Percentiles rank a stretch among this genome's conserved stretches.
Conservation (phyloP, 805 yeast genomes). For the Sungouiozyma ichnusensis region DNA sequence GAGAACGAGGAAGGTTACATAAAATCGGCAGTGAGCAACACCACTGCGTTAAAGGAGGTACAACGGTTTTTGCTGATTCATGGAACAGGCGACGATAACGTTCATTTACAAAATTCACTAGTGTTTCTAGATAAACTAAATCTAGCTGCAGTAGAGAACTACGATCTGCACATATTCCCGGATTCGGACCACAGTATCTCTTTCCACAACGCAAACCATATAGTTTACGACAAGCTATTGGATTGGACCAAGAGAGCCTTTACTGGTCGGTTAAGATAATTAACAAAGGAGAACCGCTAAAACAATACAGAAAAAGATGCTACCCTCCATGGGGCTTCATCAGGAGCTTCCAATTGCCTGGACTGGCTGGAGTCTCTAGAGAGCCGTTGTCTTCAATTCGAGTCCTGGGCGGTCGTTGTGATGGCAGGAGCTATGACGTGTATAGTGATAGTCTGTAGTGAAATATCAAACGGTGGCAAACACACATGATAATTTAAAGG, state of each 20-base stretch:
- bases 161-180: slow-evolving; percentile 69
- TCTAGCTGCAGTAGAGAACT: slow-evolving; percentile 67
- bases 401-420: not conserved
- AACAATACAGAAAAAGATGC: too few species aligned
- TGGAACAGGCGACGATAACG: slow-evolving; percentile 96
- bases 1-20: slow-evolving; percentile 56
- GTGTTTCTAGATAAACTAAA: slow-evolving; percentile 69
- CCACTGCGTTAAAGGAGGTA: slow-evolving; percentile 42
- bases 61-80: slow-evolving; percentile 80
- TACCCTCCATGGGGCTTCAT: too few species aligned
- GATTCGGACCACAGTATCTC: slow-evolving; percentile 69
- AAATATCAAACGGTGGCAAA: not conserved
- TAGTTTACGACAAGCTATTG: slow-evolving; percentile 58
- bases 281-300: too few species aligned
- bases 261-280: slow-evolving; percentile 30
- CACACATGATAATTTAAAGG: not conserved
- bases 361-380: too few species aligned
- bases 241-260: slow-evolving; percentile 59
- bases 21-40: slow-evolving; percentile 44
- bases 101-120: slow-evolving; percentile 83
- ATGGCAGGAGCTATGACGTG: not conserved
- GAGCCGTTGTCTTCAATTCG: too few species aligned
- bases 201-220: slow-evolving; percentile 61
- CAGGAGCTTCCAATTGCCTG: too few species aligned
- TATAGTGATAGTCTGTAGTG: not conserved